Conservation (phyloP, 306 rosid species). For the Gastrolobium villosum region DNA sequence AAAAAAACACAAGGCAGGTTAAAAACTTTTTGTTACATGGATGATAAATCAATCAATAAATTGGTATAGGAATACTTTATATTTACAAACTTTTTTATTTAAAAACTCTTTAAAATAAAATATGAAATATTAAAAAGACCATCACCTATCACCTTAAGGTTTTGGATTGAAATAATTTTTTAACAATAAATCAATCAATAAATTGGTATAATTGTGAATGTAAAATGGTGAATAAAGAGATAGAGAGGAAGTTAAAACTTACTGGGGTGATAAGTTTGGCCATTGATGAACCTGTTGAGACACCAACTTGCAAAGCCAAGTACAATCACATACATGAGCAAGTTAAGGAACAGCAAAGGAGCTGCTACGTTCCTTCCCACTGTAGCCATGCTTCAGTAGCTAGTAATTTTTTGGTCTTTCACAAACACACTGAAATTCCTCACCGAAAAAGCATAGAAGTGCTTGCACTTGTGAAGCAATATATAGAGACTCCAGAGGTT, state of each 20-base stretch:
- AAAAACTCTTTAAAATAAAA: no score
- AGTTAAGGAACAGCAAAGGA: constrained; percentile 86
- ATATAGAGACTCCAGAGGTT: constrained; percentile 42
- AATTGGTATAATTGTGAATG: not conserved
- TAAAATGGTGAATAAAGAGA: not conserved
- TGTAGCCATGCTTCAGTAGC: constrained; percentile 63
- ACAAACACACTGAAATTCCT: not conserved
- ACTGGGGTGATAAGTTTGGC: constrained; percentile 92
- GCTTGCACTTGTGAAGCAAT: constrained; percentile 33
- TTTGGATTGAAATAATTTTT: no score
- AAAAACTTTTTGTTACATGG: not conserved
- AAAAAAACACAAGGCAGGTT: no score
- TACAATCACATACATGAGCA: constrained; percentile 82
- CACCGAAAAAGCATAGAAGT: not conserved
- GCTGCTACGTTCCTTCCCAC: constrained; percentile 84
- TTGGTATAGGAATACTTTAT: no score
- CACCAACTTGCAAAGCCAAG: constrained; percentile 94
- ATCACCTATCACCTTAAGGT: no score
- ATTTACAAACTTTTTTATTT: no score
- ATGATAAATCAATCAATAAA: not conserved
- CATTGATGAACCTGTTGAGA: constrained; percentile 79
- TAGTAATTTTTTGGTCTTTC: not conserved
- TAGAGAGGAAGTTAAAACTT: constrained; percentile 28
- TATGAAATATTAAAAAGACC: no score
- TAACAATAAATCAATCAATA: not conserved